Evolutionary conservation across 2,329 filamentous ascomycete species (phyloP), one percentile per base, ranked within the genome.

Genomic region (Pseudogymnoascus sp.): DNA sequence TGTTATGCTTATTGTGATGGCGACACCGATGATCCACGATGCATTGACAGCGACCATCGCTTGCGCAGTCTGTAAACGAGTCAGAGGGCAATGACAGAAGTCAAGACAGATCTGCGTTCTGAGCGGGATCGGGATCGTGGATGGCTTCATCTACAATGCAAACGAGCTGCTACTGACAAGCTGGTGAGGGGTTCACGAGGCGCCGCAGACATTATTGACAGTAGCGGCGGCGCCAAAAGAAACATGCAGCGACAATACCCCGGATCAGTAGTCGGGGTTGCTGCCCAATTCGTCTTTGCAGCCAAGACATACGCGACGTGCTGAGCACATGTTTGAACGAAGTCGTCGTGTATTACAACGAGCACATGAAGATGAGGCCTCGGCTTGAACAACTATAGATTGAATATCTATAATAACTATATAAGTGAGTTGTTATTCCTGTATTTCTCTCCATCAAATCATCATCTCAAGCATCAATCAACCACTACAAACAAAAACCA

Each of bases 1-100:
- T 53, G 28, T 53, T 53, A 53, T 53, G 43, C 43, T 53, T 53
- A 53, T 53, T 53, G 43, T 53, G n/a, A 18, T 53, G 43, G 43
- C n/a, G 43, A 53, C 43, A 53, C 43, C 43, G 25, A 53, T 53
- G 43, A 53, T 53, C 43, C 43, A 33, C 43, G 43, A 9, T 53
- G 43, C 43, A 53, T 53, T 18, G n/a, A 12, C 43, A 53, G 25
- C 1, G n/a, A 53, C 25, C 11, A 53, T 53, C 43, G 28, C 4
- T 33, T 53, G 7, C 4, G 43, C 30, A 18, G 18, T 4, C 30
- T 12, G 14, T 11, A 30, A 28, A 18, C 43, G 43, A 33, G 43
- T 33, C 25, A 33, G 25, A 53, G 25, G 4, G 25, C 1, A 53
- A 18, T 33, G 43, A 53, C 25, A 33, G 18, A n/a, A 14, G 8